phyloP scores from a whole-genome alignment of 345 rosid species.

The Citrus hindsii region DNA sequence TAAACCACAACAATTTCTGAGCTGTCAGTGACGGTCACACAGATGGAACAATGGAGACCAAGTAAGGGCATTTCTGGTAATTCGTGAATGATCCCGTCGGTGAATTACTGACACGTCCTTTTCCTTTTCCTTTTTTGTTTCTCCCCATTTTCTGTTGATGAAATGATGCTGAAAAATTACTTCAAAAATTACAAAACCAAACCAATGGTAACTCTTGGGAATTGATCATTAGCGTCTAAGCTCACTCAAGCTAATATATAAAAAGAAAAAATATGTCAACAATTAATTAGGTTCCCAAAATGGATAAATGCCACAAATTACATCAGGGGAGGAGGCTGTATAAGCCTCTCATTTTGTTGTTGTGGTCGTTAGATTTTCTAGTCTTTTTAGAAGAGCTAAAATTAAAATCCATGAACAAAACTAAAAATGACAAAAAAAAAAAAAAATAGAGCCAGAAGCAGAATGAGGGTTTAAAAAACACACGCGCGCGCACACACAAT shows the following conservation, averaged over 20 bases:
- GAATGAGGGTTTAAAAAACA: background rate
- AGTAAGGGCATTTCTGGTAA: too few relatives aligned
- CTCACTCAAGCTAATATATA: too few relatives aligned
- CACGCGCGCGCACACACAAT: background rate
- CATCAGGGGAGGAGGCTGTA: background rate
- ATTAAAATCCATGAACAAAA: background rate
- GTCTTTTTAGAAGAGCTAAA: background rate
- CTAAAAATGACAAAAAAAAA: background rate
- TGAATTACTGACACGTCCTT: too few relatives aligned
- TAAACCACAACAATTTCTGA: too few relatives aligned
- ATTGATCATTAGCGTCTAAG: too few relatives aligned
- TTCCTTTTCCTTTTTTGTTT: too few relatives aligned
- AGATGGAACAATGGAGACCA: too few relatives aligned
- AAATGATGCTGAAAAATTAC: background rate
- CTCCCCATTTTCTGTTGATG: too few relatives aligned
- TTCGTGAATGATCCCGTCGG: too few relatives aligned
- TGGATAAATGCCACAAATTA: background rate
- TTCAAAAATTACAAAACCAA: background rate
- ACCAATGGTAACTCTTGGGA: background rate
- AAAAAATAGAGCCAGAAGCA: background rate
- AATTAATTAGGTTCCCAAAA: background rate
- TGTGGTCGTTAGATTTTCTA: constrained; percentile 9
- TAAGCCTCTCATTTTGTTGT: constrained; percentile 22
- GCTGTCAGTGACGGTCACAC: too few relatives aligned
- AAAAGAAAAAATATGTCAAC: background rate